Evolutionary conservation across 805 yeast species (phyloP).

Genomic region (Metschnikowia kofuensis): DNA sequence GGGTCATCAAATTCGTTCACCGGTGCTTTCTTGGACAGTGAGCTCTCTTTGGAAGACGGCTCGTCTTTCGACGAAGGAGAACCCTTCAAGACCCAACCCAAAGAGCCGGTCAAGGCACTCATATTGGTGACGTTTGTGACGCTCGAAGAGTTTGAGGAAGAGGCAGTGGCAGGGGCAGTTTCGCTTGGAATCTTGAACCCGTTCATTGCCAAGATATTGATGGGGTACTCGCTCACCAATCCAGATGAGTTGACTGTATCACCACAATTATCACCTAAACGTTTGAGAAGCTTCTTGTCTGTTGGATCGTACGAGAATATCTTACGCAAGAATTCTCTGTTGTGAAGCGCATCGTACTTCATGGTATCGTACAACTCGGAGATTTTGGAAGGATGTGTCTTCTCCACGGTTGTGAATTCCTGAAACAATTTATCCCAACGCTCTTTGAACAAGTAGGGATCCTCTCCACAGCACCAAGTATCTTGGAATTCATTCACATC

Average conservation of each 20-base stretch:
- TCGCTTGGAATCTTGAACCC: constrained; percentile 61
- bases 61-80: constrained; percentile 23
- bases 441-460: constrained; percentile 83
- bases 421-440: constrained; percentile 96
- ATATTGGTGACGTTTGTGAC: constrained; percentile 19
- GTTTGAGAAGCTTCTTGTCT: constrained; percentile 33
- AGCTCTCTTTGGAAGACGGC: constrained; percentile 6
- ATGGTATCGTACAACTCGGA: constrained; percentile 96
- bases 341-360: constrained; percentile 97
- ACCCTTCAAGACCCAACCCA: constrained; percentile 68
- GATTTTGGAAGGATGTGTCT: constrained; percentile 95
- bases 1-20: constrained; percentile 68
- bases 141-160: constrained; percentile 21
- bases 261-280: constrained; percentile 41
- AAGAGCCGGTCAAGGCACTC: constrained; percentile 55
- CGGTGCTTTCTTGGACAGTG: constrained; percentile 16
- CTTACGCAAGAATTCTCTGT: constrained; percentile 80
- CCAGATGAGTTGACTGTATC: constrained; percentile 47
- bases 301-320: constrained; percentile 66
- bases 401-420: constrained; percentile 89
- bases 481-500: constrained; percentile 68
- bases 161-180: constrained; percentile 16
- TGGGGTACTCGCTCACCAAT: constrained; percentile 68
- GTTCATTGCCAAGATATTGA: constrained; percentile 71
- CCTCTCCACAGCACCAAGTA: constrained; percentile 97